phyloP scores from a whole-genome alignment of 768 basidiomycete genomes.

The Leucogyrophana mollusca region DNA sequence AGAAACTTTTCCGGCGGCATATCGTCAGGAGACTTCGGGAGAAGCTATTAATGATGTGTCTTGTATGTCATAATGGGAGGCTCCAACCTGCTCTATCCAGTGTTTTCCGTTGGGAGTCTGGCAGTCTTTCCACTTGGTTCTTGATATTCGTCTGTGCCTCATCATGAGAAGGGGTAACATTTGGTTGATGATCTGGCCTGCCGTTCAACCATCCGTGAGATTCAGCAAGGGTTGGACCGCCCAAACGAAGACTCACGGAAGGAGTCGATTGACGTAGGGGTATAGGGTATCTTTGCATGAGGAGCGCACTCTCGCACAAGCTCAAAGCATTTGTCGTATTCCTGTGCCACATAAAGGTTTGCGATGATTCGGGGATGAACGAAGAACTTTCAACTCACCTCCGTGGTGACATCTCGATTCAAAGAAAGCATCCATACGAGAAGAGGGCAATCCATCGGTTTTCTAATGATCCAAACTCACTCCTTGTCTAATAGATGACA shows the following conservation, averaged over 20 bases:
- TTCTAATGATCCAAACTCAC: conserved; percentile 6
- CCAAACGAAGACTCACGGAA: conserved; percentile 53
- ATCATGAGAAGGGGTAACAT: conserved; percentile 84
- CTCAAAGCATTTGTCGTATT: conserved; percentile 68
- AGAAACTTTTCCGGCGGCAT: conserved; percentile 64
- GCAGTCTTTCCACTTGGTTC: conserved; percentile 71
- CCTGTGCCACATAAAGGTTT: conserved; percentile 38
- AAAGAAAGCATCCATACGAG: conserved; percentile 80
- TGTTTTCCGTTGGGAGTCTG: conserved; percentile 64
- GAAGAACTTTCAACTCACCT: conserved; percentile 38
- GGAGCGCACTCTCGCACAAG: conserved; percentile 61
- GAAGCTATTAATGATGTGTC: conserved; percentile 6
- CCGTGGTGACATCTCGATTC: conserved; percentile 68
- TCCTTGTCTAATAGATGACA: not conserved
- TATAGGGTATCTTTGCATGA: conserved; percentile 51
- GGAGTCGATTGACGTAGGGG: conserved; percentile 58
- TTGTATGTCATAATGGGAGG: conserved; percentile 1
- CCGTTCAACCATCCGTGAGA: too few species aligned
- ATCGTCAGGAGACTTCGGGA: conserved; percentile 48
- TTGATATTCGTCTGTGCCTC: conserved; percentile 77
- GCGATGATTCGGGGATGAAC: conserved; percentile 7
- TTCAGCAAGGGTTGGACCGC: conserved; percentile 2
- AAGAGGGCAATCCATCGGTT: conserved; percentile 57
- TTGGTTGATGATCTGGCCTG: conserved; percentile 70
- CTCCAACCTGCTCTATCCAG: conserved; percentile 75